Evolutionary conservation across 805 yeast genomes (phyloP), one percentile per base, ranked within the genome.

Genomic region (Pichia occidentalis): DNA sequence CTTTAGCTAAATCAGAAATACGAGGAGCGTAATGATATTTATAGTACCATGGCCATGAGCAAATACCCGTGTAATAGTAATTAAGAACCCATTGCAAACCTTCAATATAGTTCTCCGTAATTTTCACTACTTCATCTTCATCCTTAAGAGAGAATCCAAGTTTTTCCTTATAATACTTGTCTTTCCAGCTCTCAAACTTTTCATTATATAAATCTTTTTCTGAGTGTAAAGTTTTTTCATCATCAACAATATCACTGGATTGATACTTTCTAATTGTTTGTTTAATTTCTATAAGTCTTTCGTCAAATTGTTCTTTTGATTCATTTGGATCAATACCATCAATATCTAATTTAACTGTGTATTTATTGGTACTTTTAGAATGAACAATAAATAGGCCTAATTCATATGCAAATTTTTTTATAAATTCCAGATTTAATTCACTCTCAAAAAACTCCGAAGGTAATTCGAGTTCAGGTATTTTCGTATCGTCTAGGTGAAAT

Each of bases 41-140:
- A 58, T 74, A 90, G 56, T 74, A 90, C 98, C 97, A 90, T 31
- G 85, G 80, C 98, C 98, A 90, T 3, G 97, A 87, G 27, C 85
- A 84, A 54, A 85, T 80, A 20, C 97, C 97, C 49, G 73, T 72
- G 56, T 87, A 90, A 61, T 90, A 90, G 64, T 90, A 90, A 53
- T 72, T 78, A 59, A 92, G 66, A 11, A 92, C 97, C 98, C 98
- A 90, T 63, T 90, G 98, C 45, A 90, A 68, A 47, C 98, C 98
- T 60, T 88, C 95, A 29, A 92, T 68, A 55, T 88, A 92, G 54
- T 85, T 87, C 48, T 77, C 76, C 7, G 94, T 72, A 46, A 86
- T 57, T 8, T 75, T 78, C n/a, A 57, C 59, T 47, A 88, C 61
- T 41, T 73, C 60, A 1, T 74, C 81, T 18, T 70, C 72, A 47